Base-by-base conservation (phyloP, 169 alveolate genomes). In the Eimeria maxima region DNA sequence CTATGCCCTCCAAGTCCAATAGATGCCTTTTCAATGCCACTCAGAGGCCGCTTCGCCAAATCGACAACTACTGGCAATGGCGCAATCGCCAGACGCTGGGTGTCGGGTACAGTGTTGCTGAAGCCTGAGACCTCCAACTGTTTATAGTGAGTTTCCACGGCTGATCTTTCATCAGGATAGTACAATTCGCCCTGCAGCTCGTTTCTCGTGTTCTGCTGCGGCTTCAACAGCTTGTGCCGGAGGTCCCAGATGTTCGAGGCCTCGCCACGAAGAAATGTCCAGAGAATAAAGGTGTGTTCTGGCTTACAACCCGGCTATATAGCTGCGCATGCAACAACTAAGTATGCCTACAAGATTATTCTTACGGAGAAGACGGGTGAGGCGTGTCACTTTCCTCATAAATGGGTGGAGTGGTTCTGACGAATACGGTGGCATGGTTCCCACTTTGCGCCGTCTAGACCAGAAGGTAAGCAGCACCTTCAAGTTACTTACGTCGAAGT, bases 351-450 rank as follows among this genome's bases (percentile, higher is more conserved):
- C 7, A 45, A 45, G 13, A 1, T 3, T 24, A 18, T 78, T 8
- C 88, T 83, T 83, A 83, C 91, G 91, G 55, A 83, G 76, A 45
- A 78, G 60, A 78, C 88, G 53, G 55, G 50, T 18, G 29, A 73
- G 55, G 83, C 83, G 16, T 29, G 83, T 55, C 50, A 16, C 53
- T 38, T 38, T 73, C 83, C 83, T 73, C 83, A 73, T 73, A 27
- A 38, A 18, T 38, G 29, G 29, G 83, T 55, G 83, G 38, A 73
- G 16, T 33, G 13, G 44, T 73, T 38, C 83, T 73, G 83, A 38
- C 13, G 83, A 4, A 53, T 33, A 22, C 53, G 29, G 4, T 16
- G 83, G 55, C 55, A 38, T 73, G 29, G 83, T 73, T 38, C 29
- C 14, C 14, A n/a, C 55, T 5, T 14, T 16, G 4, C 83, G 47